Evolutionary conservation across 129 eudicot genomes (phyloP), one percentile per base, ranked within the genome.

Genomic region (Logfia minima): DNA sequence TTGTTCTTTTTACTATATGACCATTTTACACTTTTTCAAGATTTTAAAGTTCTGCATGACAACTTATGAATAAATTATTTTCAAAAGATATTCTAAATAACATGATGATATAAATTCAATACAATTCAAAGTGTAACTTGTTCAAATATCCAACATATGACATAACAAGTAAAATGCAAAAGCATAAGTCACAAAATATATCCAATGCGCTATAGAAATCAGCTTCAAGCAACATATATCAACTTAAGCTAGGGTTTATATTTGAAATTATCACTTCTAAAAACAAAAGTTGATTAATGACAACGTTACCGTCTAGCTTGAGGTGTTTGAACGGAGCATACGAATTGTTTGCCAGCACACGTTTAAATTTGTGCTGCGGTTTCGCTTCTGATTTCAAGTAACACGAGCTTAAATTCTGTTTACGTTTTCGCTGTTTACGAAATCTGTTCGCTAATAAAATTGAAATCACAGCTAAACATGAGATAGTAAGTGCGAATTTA

Each of bases 261-360:
- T 7, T 18, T 23, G 41, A 21, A 24, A 45, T 45, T 8, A 55
- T 64, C 7, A 72, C 8, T 61, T 26, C 28, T 39, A 58, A 23
- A 17, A 77, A 66, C 53, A 71, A n/a, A 51, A 35, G 16, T 14
- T 5, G 8, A 56, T 62, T 51, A 2, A 31, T 2, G 19, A 81
- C 64, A 53, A 53, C 14, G 45, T 69, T 84, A 82, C 80, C 80
- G 17, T 68, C 35, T 76, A 81, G 89, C 80, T 87, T 89, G 72
- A 89, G 85, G 71, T 89, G 98, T 72, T 82, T 92, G 84, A 92
- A 92, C 1, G 84, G 89, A 58, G 93, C 63, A 79, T 90, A 92
- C 0, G 98, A 92, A 58, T 90, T 92, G 34, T 90, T 94, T 13
- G 93, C 94, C 69, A 90, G 69, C 17, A 92, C 92, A 35, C 96